Evolutionary conservation across 2,329 filamentous ascomycete genomes (phyloP).

Genomic region (Hirsutella rhossiliensis): DNA sequence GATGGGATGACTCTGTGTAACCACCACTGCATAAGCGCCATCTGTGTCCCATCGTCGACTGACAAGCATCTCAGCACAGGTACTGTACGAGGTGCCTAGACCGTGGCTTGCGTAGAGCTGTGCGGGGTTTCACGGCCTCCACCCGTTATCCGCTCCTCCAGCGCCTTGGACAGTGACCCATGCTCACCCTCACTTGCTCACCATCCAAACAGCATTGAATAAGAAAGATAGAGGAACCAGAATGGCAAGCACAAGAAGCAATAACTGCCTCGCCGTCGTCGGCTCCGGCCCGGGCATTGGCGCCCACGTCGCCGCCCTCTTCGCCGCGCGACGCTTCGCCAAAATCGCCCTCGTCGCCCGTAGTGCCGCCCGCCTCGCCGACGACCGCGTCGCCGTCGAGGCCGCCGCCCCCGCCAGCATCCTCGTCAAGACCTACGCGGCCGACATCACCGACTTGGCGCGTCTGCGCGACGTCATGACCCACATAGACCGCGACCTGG

Average conservation of each 20-base stretch:
- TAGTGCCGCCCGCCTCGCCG: slow-evolving; percentile 24
- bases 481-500: slow-evolving; percentile 13
- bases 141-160: no score
- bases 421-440: slow-evolving; percentile 27
- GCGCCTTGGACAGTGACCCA: no score
- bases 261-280: slow-evolving; percentile 49
- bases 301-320: slow-evolving; percentile 78
- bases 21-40: no score
- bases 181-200: no score
- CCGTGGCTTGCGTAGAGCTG: no score
- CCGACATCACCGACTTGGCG: slow-evolving; percentile 27
- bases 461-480: background rate
- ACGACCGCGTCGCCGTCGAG: slow-evolving; percentile 20
- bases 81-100: no score
- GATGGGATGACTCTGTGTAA: no score
- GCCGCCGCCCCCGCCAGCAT: slow-evolving; percentile 15
- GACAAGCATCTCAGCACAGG: no score
- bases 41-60: no score
- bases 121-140: no score
- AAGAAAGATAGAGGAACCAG: background rate
- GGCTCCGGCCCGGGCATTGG: slow-evolving; percentile 87
- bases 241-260: background rate
- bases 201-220: no score
- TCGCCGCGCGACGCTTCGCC: slow-evolving; percentile 72
- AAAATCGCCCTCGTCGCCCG: slow-evolving; percentile 37